Evolutionary conservation across 441 rosid genomes (phyloP), one percentile per base, ranked within the genome.

Genomic region (Manihot esculenta): DNA sequence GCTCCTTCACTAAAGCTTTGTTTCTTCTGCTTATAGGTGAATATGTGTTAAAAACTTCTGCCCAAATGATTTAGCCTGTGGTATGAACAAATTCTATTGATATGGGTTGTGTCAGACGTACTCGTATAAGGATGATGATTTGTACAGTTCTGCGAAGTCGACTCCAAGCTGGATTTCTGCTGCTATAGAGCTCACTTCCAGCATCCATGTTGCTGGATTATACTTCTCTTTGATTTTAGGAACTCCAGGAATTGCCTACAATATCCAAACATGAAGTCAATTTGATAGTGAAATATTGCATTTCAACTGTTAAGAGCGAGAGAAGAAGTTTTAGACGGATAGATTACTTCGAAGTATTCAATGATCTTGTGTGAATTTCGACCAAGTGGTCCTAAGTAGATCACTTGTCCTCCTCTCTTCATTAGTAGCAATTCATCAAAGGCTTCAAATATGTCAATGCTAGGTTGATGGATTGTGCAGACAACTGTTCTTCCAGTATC

Each of bases 181-280:
- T 41, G 83, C 76, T 44, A 79, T 64, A 30, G 84, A 57, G 35
- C 90, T 88, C 68, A 87, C 91, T 79, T 92, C 96, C n/a, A 90
- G 80, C 97, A 90, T 88, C 97, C 97, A 88, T 17, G 93, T 87
- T 53, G 98, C 98, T 3, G 97, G 95, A 66, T 90, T 89, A 49
- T 86, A 85, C 20, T 90, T 89, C 8, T 87, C 90, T 82, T 84
- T 92, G 66, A 93, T 90, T 77, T 84, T 88, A 27, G 79, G 62
- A 44, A 84, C 82, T 74, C 95, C 92, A 61, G 79, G 70, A 55
- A 93, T 80, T 61, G 77, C 84, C 97, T 92, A 59, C 0, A 65
- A n/a, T 18, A 35, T 10, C 21, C 11, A 38, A 42, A 26, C 11
- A 20, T 26, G 10, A 27, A 51, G 17, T 53, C 64, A 44, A 69